Evolutionary conservation across 176 grass and related monocot genomes (phyloP), one percentile per base, ranked within the genome.

Genomic region (Rhynchospora tenuis): DNA sequence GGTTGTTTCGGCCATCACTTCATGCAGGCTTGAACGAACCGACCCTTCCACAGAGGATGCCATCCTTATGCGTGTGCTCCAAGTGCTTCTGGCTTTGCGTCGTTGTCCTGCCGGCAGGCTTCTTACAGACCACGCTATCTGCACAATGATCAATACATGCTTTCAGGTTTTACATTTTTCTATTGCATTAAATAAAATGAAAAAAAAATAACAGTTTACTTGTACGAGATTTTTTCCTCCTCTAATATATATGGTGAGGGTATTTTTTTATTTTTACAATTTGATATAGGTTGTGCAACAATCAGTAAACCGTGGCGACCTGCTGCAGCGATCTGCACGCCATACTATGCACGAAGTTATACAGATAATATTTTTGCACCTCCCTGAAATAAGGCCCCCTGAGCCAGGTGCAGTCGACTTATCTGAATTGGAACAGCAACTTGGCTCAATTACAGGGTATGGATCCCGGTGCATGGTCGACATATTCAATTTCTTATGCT

Each of bases 401-500:
- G 84, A 50, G 57, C 26, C 27, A 14, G 38, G 47, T 20, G 80
- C 52, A 45, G 1, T 29, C 6, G 80, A 67, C 59, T 50, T 82
- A 19, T 82, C 80, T 6, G 80, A 64, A 51, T 52, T 82, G 43
- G 61, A 82, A 19, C 22, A n/a, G 3, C 61, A 82, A 48, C 67
- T 82, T 13, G 61, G 58, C 20, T 13, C 86, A 1, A 31, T 73
- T 46, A 84, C 88, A 10, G 92, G 91, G 12, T 98, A 93, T 75
- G 95, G 95, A 9, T 62, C 91, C 14, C 89, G 86, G 12, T 95
- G 92, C 92, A 94, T 98, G 95, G 84, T 90, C 5, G 86, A 94
- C 57, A 86, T 98, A 83, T 98, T 98, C 88, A 87, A 64, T 65
- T 98, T 93, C 90, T 84, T 98, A 42, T 95, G 95, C 88, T 90